Conservation (phyloP, 2,329 filamentous ascomycete species). For the Epicoccum sorghinum region DNA sequence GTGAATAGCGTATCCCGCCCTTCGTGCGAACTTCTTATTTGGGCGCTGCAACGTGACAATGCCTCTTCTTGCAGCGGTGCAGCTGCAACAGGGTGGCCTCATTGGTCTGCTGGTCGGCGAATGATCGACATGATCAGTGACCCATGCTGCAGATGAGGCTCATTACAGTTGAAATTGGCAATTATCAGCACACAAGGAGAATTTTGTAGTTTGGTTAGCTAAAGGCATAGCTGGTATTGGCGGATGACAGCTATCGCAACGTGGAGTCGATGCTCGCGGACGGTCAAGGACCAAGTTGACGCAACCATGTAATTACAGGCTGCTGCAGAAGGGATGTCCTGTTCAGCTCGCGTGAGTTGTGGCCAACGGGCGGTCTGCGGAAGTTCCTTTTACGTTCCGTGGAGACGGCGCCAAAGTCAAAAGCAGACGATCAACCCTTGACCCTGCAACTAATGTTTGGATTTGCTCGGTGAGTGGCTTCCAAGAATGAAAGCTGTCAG, state of each 20-base stretch:
- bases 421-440: neutral
- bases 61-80: neutral
- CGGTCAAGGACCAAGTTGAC: neutral
- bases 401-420: conserved; percentile 16
- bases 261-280: neutral
- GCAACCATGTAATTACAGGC: neutral
- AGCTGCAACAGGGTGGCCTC: conserved; percentile 6
- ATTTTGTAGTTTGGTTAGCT: no score
- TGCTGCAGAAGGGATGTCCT: conserved; percentile 1
- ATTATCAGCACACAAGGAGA: conserved; percentile 1
- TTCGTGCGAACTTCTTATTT: neutral
- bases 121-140: conserved; percentile 10
- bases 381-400: conserved; percentile 4
- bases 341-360: conserved; percentile 5
- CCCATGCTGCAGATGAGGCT: conserved; percentile 11
- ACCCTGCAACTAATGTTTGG: conserved; percentile 9
- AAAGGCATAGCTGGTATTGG: neutral
- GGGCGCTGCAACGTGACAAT: conserved; percentile 10
- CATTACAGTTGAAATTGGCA: conserved; percentile 17
- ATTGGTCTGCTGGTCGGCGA: conserved; percentile 7
- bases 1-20: neutral
- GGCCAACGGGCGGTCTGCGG: conserved; percentile 14
- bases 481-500: neutral
- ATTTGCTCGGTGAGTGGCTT: conserved; percentile 4
- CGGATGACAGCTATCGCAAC: neutral